phyloP scores from a whole-genome alignment of 345 rosid genomes.

The Pistacia integerrima region DNA sequence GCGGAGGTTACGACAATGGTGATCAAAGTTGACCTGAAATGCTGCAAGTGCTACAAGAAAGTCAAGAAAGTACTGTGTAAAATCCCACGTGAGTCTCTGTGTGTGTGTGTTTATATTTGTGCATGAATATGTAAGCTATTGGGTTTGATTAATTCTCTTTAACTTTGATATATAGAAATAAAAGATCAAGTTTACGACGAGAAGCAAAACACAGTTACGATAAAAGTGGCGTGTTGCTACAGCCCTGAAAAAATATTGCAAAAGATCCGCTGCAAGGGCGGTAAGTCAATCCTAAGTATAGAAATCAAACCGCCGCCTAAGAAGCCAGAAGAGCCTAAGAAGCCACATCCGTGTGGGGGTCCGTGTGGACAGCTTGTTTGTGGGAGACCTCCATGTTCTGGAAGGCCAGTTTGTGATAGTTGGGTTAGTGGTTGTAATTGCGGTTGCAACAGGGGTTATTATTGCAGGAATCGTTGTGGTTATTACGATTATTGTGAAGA shows the following conservation, averaged over 20 bases:
- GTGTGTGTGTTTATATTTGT: not conserved
- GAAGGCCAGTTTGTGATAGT: too few relatives aligned
- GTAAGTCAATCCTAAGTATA: slow-evolving; percentile 51
- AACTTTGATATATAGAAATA: slow-evolving; percentile 56
- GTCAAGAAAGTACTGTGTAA: slow-evolving; percentile 69
- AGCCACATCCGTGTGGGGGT: not conserved
- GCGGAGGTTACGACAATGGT: slow-evolving; percentile 48
- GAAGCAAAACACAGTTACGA: slow-evolving; percentile 59
- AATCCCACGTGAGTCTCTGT: slow-evolving; percentile 67
- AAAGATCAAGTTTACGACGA: slow-evolving; percentile 65
- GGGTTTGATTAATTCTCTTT: too few relatives aligned
- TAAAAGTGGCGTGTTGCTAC: slow-evolving; percentile 70
- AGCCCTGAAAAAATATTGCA: slow-evolving; percentile 66
- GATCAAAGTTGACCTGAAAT: slow-evolving; percentile 74
- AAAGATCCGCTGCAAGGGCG: slow-evolving; percentile 61
- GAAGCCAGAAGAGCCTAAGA: slow-evolving; percentile 14
- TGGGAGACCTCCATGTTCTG: too few relatives aligned
- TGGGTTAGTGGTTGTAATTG: too few relatives aligned
- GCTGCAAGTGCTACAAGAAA: slow-evolving; percentile 63
- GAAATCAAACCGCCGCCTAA: slow-evolving; percentile 34
- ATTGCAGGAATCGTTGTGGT: too few relatives aligned
- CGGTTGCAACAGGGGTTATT: slow-evolving; percentile 21
- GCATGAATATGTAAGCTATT: too few relatives aligned
- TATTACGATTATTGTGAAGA: too few relatives aligned
- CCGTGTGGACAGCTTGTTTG: too few relatives aligned